These are phyloP conservation scores for Aspergillus indologenus DNA, from an alignment of 495 filamentous ascomycete species.

Conservation along the genomic window DNA sequence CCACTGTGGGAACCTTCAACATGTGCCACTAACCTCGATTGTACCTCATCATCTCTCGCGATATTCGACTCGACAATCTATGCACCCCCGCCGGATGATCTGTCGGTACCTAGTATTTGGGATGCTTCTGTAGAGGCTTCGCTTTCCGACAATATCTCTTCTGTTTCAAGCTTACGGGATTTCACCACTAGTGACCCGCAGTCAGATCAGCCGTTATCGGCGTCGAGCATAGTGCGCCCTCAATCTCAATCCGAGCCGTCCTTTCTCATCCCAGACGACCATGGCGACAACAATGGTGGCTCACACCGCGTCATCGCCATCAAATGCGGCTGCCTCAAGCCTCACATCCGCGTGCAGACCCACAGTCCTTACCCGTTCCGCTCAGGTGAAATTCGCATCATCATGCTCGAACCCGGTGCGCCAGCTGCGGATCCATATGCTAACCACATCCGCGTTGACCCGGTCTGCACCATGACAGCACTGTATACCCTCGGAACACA, in stretches of 20 bases:
- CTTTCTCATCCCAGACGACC: conserved; percentile 11
- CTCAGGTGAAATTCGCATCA: conserved; percentile 7
- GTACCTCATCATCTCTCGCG: conserved; percentile 2
- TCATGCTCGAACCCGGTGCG: conserved; percentile 8
- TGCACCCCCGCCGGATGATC: neutral
- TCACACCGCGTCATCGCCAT: conserved; percentile 15
- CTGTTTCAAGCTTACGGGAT: neutral
- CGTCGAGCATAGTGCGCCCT: too few relatives aligned
- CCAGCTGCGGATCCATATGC: conserved; percentile 21
- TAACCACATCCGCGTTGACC: conserved; percentile 27
- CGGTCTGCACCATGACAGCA: conserved; percentile 22
- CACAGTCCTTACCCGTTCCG: neutral
- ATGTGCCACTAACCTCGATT: conserved; percentile 1
- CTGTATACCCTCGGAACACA: conserved; percentile 16
- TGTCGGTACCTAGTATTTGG: conserved; percentile 7
- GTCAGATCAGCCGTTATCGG: neutral
- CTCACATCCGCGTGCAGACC: conserved; percentile 17
- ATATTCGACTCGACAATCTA: conserved; percentile 6
- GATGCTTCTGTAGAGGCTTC: neutral
- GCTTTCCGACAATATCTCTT: neutral
- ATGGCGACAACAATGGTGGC: neutral
- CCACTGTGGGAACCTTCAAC: conserved; percentile 11
- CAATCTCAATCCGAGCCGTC: conserved; percentile 12
- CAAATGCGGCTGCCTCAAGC: conserved; percentile 17
- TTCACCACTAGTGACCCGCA: neutral